Percentiles rank a stretch among this genome's conserved stretches.
phyloP scores from a whole-genome alignment of 192 early-diverging fungal species.

The Kappamyces sp. region DNA sequence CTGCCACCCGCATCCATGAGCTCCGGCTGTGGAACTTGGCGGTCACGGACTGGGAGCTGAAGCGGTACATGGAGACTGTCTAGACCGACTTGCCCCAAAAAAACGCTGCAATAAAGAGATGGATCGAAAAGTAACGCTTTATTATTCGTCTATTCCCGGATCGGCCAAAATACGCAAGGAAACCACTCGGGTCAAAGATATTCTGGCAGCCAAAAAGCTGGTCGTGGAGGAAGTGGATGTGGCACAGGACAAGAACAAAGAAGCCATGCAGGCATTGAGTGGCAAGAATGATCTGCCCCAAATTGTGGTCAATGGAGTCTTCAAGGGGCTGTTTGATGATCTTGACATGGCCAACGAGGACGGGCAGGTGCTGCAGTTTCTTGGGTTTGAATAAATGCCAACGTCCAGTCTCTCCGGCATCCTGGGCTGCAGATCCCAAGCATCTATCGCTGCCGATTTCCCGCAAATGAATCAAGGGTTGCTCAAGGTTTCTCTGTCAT shows the following conservation, averaged over 20 bases:
- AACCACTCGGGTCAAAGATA: slow-evolving; percentile 32
- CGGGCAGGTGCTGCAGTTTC: slow-evolving; percentile 22
- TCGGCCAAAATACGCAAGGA: slow-evolving; percentile 22
- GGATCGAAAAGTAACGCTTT: slow-evolving; percentile 30
- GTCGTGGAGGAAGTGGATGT: slow-evolving; percentile 34
- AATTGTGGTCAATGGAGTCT: slow-evolving; percentile 44
- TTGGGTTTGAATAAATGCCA: slow-evolving; percentile 25
- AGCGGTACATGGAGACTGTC: slow-evolving; percentile 37
- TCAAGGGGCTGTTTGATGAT: slow-evolving; percentile 33
- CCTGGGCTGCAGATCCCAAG: no score
- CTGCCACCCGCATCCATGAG: slow-evolving; percentile 66
- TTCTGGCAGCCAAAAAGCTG: slow-evolving; percentile 30
- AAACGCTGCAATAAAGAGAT: no score
- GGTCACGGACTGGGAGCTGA: slow-evolving; percentile 68
- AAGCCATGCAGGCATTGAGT: slow-evolving; percentile 34
- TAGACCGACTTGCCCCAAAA: slow-evolving; percentile 3
- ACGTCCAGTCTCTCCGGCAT: no score
- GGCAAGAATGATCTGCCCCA: slow-evolving; percentile 41
- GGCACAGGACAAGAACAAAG: slow-evolving; percentile 37
- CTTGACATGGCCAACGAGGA: slow-evolving; percentile 42
- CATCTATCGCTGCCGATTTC: no score
- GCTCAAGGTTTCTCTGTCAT: no score
- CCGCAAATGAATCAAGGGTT: no score
- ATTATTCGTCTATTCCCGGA: slow-evolving; percentile 34
- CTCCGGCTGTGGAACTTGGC: slow-evolving; percentile 64